Evolutionary conservation across 441 rosid genomes (phyloP).

Genomic region (Populus hybrid): DNA sequence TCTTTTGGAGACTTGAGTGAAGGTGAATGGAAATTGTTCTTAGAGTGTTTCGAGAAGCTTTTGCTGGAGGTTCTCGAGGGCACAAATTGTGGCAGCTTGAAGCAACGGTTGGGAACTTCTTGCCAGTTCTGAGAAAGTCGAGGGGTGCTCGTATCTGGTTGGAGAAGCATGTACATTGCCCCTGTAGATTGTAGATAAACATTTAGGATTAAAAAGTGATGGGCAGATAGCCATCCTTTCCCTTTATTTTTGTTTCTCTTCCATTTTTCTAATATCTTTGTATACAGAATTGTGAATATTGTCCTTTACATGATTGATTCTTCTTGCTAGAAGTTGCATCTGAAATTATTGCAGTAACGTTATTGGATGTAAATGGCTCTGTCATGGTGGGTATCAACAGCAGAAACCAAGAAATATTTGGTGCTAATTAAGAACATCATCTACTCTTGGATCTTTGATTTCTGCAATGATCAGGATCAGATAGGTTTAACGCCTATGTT

Average conservation of each 20-base stretch:
- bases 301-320: neutral
- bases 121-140: slow-evolving; percentile 35
- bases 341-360: neutral
- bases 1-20: slow-evolving; percentile 49
- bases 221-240: slow-evolving; percentile 41
- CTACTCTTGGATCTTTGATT: no score
- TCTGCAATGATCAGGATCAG: no score
- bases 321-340: neutral
- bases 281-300: neutral
- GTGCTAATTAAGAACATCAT: no score
- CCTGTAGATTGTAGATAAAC: slow-evolving; percentile 24
- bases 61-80: slow-evolving; percentile 44
- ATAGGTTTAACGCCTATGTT: no score
- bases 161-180: slow-evolving; percentile 4
- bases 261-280: neutral
- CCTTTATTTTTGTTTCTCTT: slow-evolving; percentile 11
- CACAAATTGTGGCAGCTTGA: slow-evolving; percentile 30
- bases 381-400: no score
- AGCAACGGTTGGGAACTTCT: slow-evolving; percentile 51
- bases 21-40: slow-evolving; percentile 53
- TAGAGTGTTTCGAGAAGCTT: slow-evolving; percentile 42
- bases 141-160: neutral
- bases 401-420: neutral
- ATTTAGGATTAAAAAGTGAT: slow-evolving; percentile 35
- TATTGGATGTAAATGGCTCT: no score